Evolutionary conservation across 2,329 filamentous ascomycete genomes (phyloP), one percentile per base, ranked within the genome.

Genomic region (Curvularia spicifera): DNA sequence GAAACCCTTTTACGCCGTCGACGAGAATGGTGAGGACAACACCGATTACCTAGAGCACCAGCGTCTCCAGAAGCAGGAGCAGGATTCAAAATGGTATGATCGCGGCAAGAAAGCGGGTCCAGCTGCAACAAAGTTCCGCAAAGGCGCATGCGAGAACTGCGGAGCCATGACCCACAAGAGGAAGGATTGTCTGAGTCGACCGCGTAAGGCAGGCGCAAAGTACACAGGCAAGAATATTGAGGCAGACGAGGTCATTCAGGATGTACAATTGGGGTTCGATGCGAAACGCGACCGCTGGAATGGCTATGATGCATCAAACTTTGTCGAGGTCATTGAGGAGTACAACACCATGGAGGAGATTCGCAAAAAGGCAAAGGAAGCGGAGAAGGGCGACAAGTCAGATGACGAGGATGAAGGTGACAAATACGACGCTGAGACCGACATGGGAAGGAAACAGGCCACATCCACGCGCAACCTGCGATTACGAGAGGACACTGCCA

Each of bases 211-310:
- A 56, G 94, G 95, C 62, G 95, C 95, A 10, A 93, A 89, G 74
- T 97, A 90, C 87, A 96, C 93, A 0, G 95, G 95, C 22, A 89
- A 87, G 71, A 90, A 98, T 73, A 99, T 99, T 53, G 89, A 97
- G 74, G 92, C 94, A 29, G 96, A 99, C 75, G 93, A 97, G 72
- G 80, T 90, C 9, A 82, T 97, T 12, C 90, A 97, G 73, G 89
- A 96, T 54, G 89, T 98, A 15, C 87, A 91, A 45, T 80, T 98
- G 47, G 91, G 93, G 3, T 99, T 94, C 91, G 96, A 99, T 77
- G 95, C 95, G 22, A 99, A 99, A 81, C 85, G 95, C 67, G 95
- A 99, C 80, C 87, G 94, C 43, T 99, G 95, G 94, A 97, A 97
- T 74, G 94, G 94, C n/a, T 99, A 96, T 78, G 93, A 98, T 75